Base-by-base conservation (phyloP, 345 rosid species). In the Eucalyptus regnans region DNA sequence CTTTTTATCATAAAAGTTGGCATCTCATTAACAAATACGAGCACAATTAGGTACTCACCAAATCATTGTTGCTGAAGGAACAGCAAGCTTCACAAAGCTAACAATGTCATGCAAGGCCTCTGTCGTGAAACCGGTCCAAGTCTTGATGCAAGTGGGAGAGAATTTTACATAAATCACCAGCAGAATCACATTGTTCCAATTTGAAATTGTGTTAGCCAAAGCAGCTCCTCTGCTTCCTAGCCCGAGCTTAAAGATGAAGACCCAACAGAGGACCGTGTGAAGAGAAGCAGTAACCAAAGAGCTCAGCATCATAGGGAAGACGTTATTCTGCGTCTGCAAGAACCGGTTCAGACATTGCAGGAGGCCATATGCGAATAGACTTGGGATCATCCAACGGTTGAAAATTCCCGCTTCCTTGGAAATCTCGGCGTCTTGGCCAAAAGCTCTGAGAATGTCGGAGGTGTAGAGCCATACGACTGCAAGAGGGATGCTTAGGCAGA, bases 311-410 rank as follows among this genome's bases (percentile, higher is more conserved):
- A 96, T 92, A 7, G 97, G 96, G 22, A 91, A 58, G 14, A 94
- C 94, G 80, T 92, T 93, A 90, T 92, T 95, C 89, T 96, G 97
- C 12, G 95, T 91, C 87, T 95, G 96, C 50, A 94, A 86, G 83
- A 94, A 96, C 89, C 93, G 91, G 92, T 92, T 94, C 16, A 94
- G 95, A 80, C 96, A 95, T 87, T 92, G 95, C 68, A 96, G 95
- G 86, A 94, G 76, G 85, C 92, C 92, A 18, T 90, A 95, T 20
- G 96, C 93, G 64, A 95, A 95, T 88, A 93, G 93, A 90, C 95
- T 88, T 23, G 96, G 97, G 89, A 94, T 94, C 97, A 96, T 94
- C 93, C 91, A 94, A 14, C 90, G 91, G 64, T 91, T 94, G 88
- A 91, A 96, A 23, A 79, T 87, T 86, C 95, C 94, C 0, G 94